Conservation (phyloP, 768 basidiomycete species). For the Russula emetica region DNA sequence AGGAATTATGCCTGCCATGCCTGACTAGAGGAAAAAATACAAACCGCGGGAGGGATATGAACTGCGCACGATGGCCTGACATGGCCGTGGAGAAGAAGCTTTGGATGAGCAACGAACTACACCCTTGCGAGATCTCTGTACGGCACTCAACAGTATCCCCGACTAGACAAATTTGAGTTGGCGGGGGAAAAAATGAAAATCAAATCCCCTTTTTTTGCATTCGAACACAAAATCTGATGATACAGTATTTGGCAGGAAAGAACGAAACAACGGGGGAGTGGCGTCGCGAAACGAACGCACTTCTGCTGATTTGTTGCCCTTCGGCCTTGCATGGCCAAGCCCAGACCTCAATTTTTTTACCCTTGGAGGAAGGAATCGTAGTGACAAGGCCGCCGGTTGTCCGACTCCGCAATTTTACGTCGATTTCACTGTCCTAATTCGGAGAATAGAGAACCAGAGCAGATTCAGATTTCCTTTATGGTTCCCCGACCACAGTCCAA, state of each 20-base stretch:
- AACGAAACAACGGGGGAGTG: conserved; percentile 7
- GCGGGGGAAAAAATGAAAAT: not conserved
- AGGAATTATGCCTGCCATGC: not conserved
- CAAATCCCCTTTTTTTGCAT: not conserved
- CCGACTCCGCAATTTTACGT: too few relatives aligned
- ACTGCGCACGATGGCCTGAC: not conserved
- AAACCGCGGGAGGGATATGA: not conserved
- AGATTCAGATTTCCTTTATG: too few relatives aligned
- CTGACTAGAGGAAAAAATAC: not conserved
- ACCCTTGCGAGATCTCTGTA: not conserved
- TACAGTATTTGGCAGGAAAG: not conserved
- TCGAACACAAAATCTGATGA: not conserved
- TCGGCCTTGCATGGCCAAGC: not conserved
- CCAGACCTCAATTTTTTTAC: not conserved
- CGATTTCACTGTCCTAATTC: too few relatives aligned
- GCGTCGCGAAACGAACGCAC: conserved; percentile 14
- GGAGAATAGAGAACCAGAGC: too few relatives aligned
- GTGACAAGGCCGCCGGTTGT: too few relatives aligned
- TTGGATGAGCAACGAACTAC: not conserved
- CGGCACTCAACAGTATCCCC: too few relatives aligned
- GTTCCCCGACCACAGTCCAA: too few relatives aligned
- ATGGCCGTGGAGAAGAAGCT: not conserved
- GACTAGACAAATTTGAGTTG: not conserved
- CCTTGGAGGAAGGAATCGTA: conserved; percentile 1
- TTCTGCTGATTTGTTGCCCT: too few relatives aligned